phyloP scores from a whole-genome alignment of 192 early-diverging fungal genomes.

The Linnemannia hyalina region DNA sequence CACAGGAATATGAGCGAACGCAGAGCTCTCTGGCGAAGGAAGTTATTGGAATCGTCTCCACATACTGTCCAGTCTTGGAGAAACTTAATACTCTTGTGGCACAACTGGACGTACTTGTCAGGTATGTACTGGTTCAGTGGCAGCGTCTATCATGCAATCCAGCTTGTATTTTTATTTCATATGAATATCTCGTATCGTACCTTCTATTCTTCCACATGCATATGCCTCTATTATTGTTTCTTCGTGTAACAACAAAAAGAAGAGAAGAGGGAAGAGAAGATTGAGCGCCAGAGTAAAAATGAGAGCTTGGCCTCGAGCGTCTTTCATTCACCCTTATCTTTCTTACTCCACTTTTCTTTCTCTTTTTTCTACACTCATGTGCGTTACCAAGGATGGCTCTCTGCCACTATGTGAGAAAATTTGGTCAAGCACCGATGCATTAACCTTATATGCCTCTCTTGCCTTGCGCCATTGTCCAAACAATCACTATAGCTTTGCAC shows the following conservation, averaged over 20 bases:
- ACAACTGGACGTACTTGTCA: conserved; percentile 89
- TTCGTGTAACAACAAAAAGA: conserved; percentile 20
- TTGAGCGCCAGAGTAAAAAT: not conserved
- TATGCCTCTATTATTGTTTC: not conserved
- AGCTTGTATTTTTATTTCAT: conserved; percentile 1
- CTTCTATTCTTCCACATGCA: not conserved
- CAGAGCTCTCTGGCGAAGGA: conserved; percentile 87
- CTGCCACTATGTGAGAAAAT: not conserved
- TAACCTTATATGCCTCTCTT: not conserved
- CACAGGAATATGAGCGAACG: conserved; percentile 73
- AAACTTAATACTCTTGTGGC: conserved; percentile 80
- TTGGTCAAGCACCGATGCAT: not conserved
- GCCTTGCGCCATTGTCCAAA: conserved; percentile 14
- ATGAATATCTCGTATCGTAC: not conserved
- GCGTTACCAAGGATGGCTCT: not conserved
- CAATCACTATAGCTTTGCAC: conserved; percentile 78
- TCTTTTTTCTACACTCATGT: not conserved
- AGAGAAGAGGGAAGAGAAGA: not conserved
- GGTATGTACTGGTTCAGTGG: conserved; percentile 58
- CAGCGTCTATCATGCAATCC: conserved; percentile 5
- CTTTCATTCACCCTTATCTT: not conserved
- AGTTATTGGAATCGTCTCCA: conserved; percentile 87
- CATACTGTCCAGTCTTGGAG: conserved; percentile 89
- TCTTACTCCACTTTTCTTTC: not conserved
- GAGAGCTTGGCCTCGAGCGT: not conserved